These are phyloP conservation scores for Fusarium mundagurra DNA, from an alignment of 2,329 filamentous ascomycete species.

Conservation along the genomic window DNA sequence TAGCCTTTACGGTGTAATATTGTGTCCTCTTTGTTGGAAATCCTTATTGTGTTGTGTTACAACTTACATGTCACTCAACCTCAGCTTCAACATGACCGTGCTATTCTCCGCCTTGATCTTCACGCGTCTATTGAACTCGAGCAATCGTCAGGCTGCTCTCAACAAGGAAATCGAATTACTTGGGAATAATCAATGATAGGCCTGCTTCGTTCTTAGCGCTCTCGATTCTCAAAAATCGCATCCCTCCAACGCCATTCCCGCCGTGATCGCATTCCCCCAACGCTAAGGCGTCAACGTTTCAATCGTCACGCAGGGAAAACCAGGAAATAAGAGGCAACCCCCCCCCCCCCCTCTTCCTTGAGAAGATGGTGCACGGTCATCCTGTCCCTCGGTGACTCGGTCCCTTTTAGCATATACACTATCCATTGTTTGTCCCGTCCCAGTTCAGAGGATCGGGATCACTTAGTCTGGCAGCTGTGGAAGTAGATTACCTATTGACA, in stretches of 20 bases:
- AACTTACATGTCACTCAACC: not conserved
- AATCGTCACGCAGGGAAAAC: not conserved
- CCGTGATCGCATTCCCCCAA: not conserved
- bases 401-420: not conserved
- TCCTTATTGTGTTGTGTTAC: not conserved
- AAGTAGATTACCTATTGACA: not conserved
- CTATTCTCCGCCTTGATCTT: not conserved
- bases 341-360: conserved; percentile 12
- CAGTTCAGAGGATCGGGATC: conserved; percentile 27
- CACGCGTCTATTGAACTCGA: no score
- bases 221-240: conserved; percentile 4
- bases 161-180: not conserved
- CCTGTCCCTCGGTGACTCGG: not conserved
- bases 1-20: not conserved
- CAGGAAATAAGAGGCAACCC: not conserved
- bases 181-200: not conserved
- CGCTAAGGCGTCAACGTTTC: conserved; percentile 30
- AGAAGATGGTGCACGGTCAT: not conserved
- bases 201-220: not conserved
- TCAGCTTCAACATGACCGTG: not conserved
- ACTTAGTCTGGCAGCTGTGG: not conserved
- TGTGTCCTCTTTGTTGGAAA: not conserved
- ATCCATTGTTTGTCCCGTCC: conserved; percentile 3
- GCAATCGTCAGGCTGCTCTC: not conserved
- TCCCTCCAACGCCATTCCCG: conserved; percentile 26